Conservation (phyloP, 2,329 filamentous ascomycete species). For the Dothideomycetes sp. region DNA sequence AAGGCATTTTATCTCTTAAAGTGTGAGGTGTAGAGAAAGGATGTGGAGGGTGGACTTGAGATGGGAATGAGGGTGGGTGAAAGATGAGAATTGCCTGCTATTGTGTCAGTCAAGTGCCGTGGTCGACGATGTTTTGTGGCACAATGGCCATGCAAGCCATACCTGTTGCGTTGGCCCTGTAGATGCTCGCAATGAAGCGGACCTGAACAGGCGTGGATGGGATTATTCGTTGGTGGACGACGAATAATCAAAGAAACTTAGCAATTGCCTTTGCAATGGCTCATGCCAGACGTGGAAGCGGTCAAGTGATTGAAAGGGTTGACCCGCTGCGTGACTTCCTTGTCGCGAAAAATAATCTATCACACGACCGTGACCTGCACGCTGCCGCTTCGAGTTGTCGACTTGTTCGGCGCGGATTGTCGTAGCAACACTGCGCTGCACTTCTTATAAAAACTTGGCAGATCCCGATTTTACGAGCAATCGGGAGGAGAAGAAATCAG, state of each 20-base stretch:
- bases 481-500: background rate
- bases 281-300: no score
- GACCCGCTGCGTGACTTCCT: no score
- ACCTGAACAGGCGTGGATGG: background rate
- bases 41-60: background rate
- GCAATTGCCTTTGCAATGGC: no score
- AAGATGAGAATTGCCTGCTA: background rate
- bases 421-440: background rate
- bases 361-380: conserved; percentile 9
- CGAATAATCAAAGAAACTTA: no score
- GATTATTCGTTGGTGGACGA: no score
- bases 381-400: background rate
- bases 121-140: background rate
- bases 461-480: background rate
- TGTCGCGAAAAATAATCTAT: background rate
- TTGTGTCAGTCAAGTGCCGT: background rate
- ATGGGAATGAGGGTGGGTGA: background rate
- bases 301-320: background rate
- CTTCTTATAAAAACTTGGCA: background rate
- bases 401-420: no score
- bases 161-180: background rate
- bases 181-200: background rate
- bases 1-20: no score
- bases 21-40: no score
- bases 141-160: background rate